Evolutionary conservation across 768 basidiomycete species (phyloP).

Genomic region (Clavulina sp.): DNA sequence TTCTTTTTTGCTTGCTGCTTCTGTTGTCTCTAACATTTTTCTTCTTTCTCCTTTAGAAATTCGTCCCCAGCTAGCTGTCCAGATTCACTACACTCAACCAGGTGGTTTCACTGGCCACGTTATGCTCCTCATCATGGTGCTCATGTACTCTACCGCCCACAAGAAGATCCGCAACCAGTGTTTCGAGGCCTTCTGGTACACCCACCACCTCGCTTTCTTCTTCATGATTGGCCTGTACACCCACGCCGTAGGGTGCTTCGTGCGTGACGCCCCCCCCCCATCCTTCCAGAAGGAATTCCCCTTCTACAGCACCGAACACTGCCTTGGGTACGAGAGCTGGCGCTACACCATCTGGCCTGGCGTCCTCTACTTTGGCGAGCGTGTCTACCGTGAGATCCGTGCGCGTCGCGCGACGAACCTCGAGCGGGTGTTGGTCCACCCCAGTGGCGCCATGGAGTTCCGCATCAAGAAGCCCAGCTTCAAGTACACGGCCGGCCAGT

Average conservation of each 20-base stretch:
- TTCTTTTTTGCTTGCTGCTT: neutral
- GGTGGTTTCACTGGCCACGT: constrained; percentile 93
- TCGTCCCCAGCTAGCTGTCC: constrained; percentile 52
- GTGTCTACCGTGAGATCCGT: constrained; percentile 68
- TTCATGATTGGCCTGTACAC: constrained; percentile 83
- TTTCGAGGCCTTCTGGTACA: constrained; percentile 96
- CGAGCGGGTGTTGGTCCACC: constrained; percentile 76
- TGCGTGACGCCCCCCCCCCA: constrained; percentile 68
- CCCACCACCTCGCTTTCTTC: constrained; percentile 86
- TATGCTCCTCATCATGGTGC: constrained; percentile 84
- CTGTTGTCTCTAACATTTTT: neutral
- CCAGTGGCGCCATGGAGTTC: constrained; percentile 85
- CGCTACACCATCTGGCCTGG: constrained; percentile 85
- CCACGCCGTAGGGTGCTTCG: constrained; percentile 89
- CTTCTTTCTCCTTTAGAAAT: constrained; percentile 36
- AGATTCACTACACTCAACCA: constrained; percentile 77
- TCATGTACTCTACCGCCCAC: constrained; percentile 87
- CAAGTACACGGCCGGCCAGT: constrained; percentile 82
- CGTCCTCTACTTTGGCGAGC: constrained; percentile 75
- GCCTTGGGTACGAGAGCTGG: constrained; percentile 85
- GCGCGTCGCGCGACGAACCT: constrained; percentile 60
- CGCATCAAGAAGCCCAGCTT: constrained; percentile 84
- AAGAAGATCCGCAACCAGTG: constrained; percentile 72
- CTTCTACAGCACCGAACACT: constrained; percentile 75
- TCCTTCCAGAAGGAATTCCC: constrained; percentile 56